Percentiles rank a stretch among this genome's conserved stretches.
Conservation (phyloP, 805 yeast species). For the baker's yeast (Saccharomyces cerevisiae) region DNA sequence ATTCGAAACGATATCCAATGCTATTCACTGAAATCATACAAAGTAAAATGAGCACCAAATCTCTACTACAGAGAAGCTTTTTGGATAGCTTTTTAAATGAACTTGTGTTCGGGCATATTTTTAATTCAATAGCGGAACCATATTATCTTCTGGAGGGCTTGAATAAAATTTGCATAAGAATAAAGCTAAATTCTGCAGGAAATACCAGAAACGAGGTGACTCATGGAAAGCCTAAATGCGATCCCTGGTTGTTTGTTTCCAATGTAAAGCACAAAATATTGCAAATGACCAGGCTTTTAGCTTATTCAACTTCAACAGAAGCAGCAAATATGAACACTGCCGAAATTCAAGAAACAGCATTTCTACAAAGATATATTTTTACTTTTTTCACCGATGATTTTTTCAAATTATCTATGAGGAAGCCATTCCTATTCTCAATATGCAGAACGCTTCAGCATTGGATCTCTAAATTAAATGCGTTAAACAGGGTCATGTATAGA, state of each 20-base stretch:
- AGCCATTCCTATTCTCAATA: slow-evolving; percentile 29
- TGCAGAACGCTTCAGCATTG: slow-evolving; percentile 17
- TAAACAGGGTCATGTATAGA: slow-evolving; percentile 6
- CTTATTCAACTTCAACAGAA: slow-evolving; percentile 1
- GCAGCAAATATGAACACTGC: neutral
- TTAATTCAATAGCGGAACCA: slow-evolving; percentile 23
- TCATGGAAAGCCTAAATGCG: neutral
- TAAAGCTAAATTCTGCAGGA: neutral
- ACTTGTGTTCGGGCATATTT: slow-evolving; percentile 18
- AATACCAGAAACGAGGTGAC: neutral
- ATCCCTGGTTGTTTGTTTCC: neutral
- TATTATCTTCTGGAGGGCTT: slow-evolving; percentile 17
- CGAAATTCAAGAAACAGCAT: neutral
- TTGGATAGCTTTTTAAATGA: slow-evolving; percentile 17
- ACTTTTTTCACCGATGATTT: slow-evolving; percentile 14
- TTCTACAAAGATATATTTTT: slow-evolving; percentile 8
- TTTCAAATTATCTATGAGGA: slow-evolving; percentile 13
- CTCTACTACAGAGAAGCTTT: slow-evolving; percentile 20
- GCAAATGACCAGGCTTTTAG: neutral
- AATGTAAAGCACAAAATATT: neutral
- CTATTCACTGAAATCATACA: slow-evolving; percentile 10
- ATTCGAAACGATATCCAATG: slow-evolving; percentile 14
- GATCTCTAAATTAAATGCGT: slow-evolving; percentile 5
- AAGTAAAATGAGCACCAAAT: slow-evolving; percentile 7
- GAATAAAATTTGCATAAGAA: slow-evolving; percentile 7